Base-by-base conservation (phyloP, 257 asterid genomes). In the Solanum pennellii region DNA sequence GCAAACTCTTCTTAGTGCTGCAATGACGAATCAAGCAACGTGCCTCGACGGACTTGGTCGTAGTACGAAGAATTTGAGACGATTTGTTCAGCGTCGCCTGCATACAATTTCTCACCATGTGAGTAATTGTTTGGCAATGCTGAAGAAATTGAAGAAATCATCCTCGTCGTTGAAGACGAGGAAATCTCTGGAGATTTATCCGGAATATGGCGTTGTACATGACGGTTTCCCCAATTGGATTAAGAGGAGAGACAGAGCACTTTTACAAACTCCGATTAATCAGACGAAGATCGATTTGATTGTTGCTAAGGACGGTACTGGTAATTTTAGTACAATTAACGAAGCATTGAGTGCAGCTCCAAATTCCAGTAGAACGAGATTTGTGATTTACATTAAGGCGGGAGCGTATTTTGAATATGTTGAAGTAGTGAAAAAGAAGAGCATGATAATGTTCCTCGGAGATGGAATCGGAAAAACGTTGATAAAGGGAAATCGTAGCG, bases 381-480 rank as follows among this genome's bases (percentile, higher is more conserved):
- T 96, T 72, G 98, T 97, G 86, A 97, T 97, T 18, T 87, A 97
- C 88, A 95, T 97, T 0, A 97, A 97, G 86, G 76, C 93, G 6
- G 99, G 99, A n/a, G 98, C 97, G 41, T 97, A 97, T 85, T 97
- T 31, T 37, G 99, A 97, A 90, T 96, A 96, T 47, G 74, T 97
- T 33, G 98, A 96, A 27, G 86, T 97, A 44, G 95, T 82, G 6
- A 93, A 94, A 86, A 91, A 7, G 31, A 86, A 97, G 92, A 73
- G 65, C 7, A 93, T 33, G 77, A 93, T 97, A 16, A 94, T 92
- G 96, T 91, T 97, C 27, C 18, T 97, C 66, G 99, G 99, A 60
- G 99, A 97, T 66, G 99, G 99, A 1, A 96, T 96, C 49, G 99
- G 99, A 14, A 93, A 92, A 25, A 97, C 99, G 2, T 59, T 90